These are phyloP conservation scores for Rhodocollybia butyracea DNA, from an alignment of 768 basidiomycete species.

Conservation along the genomic window DNA sequence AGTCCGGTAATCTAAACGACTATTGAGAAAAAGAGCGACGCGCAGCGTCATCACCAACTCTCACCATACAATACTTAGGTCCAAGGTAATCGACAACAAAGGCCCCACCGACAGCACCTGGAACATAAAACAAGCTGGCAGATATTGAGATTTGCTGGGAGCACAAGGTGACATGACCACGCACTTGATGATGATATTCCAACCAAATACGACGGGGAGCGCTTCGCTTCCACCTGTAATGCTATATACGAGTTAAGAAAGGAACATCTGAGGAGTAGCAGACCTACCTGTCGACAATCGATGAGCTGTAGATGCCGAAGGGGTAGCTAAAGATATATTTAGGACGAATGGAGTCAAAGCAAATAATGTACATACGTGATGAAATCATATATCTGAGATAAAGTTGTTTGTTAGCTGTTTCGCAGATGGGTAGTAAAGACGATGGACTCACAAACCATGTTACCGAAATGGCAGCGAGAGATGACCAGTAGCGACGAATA, in stretches of 20 bases:
- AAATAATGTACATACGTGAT: slow-evolving; percentile 61
- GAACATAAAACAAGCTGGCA: slow-evolving; percentile 61
- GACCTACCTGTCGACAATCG: slow-evolving; percentile 61
- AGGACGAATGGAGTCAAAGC: background rate
- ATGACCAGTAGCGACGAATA: slow-evolving; percentile 75
- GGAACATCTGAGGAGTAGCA: background rate
- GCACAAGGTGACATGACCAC: slow-evolving; percentile 20
- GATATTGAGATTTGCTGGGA: slow-evolving; percentile 28
- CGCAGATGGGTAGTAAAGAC: too few relatives aligned
- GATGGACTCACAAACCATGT: too few relatives aligned
- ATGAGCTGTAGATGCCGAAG: slow-evolving; percentile 82
- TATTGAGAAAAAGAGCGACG: background rate
- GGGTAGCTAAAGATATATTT: too few relatives aligned
- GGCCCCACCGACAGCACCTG: slow-evolving; percentile 67
- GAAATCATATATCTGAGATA: slow-evolving; percentile 82
- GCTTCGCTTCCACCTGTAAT: slow-evolving; percentile 53
- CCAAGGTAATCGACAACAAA: slow-evolving; percentile 74
- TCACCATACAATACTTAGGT: slow-evolving; percentile 73
- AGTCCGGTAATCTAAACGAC: slow-evolving; percentile 59
- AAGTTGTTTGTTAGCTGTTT: too few relatives aligned
- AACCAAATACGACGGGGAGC: slow-evolving; percentile 69
- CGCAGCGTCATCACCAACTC: background rate
- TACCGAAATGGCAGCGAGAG: slow-evolving; percentile 69
- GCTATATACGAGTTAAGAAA: slow-evolving; percentile 25
- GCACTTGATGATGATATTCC: slow-evolving; percentile 84